Conservation (phyloP, 2,329 filamentous ascomycete genomes). For the Penicillium sp. region DNA sequence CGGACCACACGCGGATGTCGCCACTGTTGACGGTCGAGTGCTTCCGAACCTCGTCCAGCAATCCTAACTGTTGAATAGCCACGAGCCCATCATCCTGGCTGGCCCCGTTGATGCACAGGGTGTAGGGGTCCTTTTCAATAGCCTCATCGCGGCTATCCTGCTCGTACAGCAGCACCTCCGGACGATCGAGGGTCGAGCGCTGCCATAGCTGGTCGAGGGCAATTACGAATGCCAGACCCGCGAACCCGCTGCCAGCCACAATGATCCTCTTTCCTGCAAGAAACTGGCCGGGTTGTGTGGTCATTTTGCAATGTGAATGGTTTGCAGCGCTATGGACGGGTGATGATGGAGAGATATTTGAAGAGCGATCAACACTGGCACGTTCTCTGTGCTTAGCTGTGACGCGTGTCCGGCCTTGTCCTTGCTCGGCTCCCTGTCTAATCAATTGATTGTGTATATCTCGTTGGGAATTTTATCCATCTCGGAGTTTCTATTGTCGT, state of each 20-base stretch:
- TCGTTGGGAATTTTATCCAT: too few relatives aligned
- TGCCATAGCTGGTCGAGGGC: constrained; percentile 45
- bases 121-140: constrained; percentile 2
- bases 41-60: constrained; percentile 2
- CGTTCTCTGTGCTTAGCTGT: neutral
- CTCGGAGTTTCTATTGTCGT: too few relatives aligned
- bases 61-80: constrained; percentile 2
- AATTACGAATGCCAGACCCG: constrained; percentile 46
- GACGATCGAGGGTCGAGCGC: constrained; percentile 26
- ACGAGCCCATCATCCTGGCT: constrained; percentile 2
- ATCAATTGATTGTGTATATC: too few relatives aligned
- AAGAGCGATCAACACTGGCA: neutral
- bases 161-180: constrained; percentile 30
- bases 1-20: constrained; percentile 5
- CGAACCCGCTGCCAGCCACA: constrained; percentile 47
- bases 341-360: neutral
- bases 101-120: constrained; percentile 3
- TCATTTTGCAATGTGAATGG: constrained; percentile 2
- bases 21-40: constrained; percentile 5
- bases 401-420: too few relatives aligned
- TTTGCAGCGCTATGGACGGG: neutral
- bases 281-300: neutral
- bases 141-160: neutral
- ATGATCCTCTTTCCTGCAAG: constrained; percentile 45
- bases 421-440: too few relatives aligned